A percentile compares a stretch with the other conserved stretches of the same genome.
Evolutionary conservation across 1,284 basidiomycete genomes (phyloP).

Genomic region (Hypsizygus ulmarius): DNA sequence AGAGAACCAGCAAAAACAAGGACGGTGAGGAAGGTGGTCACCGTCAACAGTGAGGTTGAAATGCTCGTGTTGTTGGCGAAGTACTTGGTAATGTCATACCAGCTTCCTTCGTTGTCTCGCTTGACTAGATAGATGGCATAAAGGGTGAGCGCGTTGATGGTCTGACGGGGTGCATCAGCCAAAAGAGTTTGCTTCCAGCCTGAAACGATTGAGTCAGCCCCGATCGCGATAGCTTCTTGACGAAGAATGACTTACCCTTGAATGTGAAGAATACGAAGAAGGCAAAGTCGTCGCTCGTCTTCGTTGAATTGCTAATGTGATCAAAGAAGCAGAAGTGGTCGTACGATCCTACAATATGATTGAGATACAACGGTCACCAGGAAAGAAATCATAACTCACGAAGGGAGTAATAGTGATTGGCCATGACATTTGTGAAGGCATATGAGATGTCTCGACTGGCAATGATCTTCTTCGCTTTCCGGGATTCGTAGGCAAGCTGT

Average conservation of each 20-base stretch:
- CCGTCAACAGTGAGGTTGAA: conserved; percentile 81
- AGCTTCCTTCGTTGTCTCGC: conserved; percentile 57
- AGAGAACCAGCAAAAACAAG: conserved; percentile 84
- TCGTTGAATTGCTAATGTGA: conserved; percentile 94
- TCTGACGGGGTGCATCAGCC: conserved; percentile 96
- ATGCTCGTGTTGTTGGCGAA: conserved; percentile 59
- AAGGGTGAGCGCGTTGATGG: conserved; percentile 92
- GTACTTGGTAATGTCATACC: conserved; percentile 70
- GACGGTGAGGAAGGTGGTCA: conserved; percentile 90
- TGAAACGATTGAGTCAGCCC: conserved; percentile 31
- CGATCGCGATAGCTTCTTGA: conserved; percentile 2
- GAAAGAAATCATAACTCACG: conserved; percentile 49
- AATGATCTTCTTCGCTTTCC: conserved; percentile 92
- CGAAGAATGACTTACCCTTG: conserved; percentile 67
- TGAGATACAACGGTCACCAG: conserved; percentile 6
- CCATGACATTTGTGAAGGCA: conserved; percentile 96
- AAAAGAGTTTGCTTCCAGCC: conserved; percentile 95
- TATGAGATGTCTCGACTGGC: conserved; percentile 94
- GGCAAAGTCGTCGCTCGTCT: conserved; percentile 95
- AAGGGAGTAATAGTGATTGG: conserved; percentile 92
- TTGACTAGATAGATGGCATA: conserved; percentile 89
- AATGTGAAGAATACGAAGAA: conserved; percentile 99
- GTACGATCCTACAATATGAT: conserved; percentile 68
- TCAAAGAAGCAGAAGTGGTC: conserved; percentile 98
- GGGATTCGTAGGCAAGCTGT: conserved; percentile 86